phyloP scores from a whole-genome alignment of 129 eudicot species.

The carrot (Daucus carota) region DH1_v3.0 NC_030387.2:33180501-33181000 shows the following conservation, averaged over 20 bases:
- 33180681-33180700: neutral
- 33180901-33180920: neutral
- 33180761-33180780: neutral
- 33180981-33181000: neutral
- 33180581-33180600: too few relatives aligned
- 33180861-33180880: neutral
- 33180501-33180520: too few relatives aligned
- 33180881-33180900: constrained; percentile 1
- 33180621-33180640: too few relatives aligned
- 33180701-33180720: neutral
- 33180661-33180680: too few relatives aligned
- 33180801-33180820: neutral
- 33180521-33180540: too few relatives aligned
- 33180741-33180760: neutral
- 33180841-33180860: neutral
- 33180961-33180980: neutral
- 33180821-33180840: neutral
- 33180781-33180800: neutral
- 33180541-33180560: too few relatives aligned
- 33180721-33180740: neutral
- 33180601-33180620: too few relatives aligned
- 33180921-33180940: neutral
- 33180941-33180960: neutral
- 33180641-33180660: too few relatives aligned
- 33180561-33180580: too few relatives aligned